phyloP scores from a whole-genome alignment of 306 rosid genomes.

The Malus orientalis region DNA sequence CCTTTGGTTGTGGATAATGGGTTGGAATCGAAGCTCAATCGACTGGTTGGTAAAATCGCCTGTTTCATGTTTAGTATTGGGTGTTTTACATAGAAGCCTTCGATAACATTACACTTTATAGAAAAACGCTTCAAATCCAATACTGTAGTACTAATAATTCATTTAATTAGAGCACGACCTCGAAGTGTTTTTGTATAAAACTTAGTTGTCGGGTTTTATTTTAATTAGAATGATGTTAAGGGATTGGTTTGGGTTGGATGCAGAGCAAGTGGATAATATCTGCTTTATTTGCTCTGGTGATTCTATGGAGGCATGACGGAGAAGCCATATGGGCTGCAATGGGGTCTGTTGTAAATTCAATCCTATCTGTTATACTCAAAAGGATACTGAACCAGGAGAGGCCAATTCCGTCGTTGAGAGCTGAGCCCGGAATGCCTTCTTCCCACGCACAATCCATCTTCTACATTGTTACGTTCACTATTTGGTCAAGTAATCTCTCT shows the following conservation, averaged over 20 bases:
- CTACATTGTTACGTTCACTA: constrained; percentile 38
- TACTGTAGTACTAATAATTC: not conserved
- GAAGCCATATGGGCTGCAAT: constrained; percentile 68
- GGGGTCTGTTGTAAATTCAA: constrained; percentile 59
- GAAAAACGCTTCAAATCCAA: not conserved
- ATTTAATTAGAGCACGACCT: not conserved
- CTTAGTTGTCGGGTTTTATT: not conserved
- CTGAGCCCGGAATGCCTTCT: constrained; percentile 98
- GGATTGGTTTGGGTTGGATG: constrained; percentile 21
- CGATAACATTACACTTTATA: too few species aligned
- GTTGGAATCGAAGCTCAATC: constrained; percentile 50
- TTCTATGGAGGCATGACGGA: constrained; percentile 77
- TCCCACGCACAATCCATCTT: constrained; percentile 79
- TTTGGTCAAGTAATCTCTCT: constrained; percentile 57
- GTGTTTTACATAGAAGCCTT: not conserved
- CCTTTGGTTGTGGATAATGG: constrained; percentile 13
- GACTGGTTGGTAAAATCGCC: constrained; percentile 41
- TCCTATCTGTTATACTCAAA: constrained; percentile 52
- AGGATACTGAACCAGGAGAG: constrained; percentile 72
- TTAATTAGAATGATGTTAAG: not conserved
- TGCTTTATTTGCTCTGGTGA: constrained; percentile 41
- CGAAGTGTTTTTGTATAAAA: not conserved
- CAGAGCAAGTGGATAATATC: constrained; percentile 90
- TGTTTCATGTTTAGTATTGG: not conserved
- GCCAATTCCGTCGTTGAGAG: constrained; percentile 48